Evolutionary conservation across 2,329 filamentous ascomycete genomes (phyloP), one percentile per base, ranked within the genome.

Genomic region (Zymoseptoria pseudotritici): DNA sequence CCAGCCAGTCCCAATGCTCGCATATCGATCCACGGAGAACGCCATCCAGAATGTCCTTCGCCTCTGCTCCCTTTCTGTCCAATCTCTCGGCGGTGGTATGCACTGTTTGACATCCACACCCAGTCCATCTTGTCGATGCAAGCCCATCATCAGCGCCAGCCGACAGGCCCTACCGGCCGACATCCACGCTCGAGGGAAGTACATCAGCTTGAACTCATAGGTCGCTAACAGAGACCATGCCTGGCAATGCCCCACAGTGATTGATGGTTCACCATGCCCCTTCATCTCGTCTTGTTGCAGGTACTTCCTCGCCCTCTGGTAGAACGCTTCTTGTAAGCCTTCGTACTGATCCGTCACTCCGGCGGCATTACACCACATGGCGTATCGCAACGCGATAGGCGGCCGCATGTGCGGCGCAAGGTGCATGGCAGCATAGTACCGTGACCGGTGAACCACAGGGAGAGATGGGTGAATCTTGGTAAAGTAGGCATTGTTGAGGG

Each of bases 171-270:
- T 82, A 21, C 93, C 94, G 2, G 90, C 88, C 66, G 90, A 97
- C 77, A 96, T 85, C 94, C 94, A 97, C 0, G 94, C 94, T 65
- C 94, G 82, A 1, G 94, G 93, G 68, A 97, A 97, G 73, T 91
- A 95, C 90, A 97, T 96, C 82, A 90, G 89, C 76, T 93, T 96
- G 79, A 97, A 97, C 74, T 99, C 94, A 69, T 96, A 97, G 0
- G 83, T 86, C 5, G 86, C 84, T 54, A 95, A 80, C 20, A 97
- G 78, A 24, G 86, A 80, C 82, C 95, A 95, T 1, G 90, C 85
- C 73, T 99, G 94, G 55, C 88, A 89, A 73, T 96, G 90, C 17
- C 88, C 87, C 29, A 97, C 80, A 1, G 88, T 93, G 66, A 97
- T 89, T 72, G 95, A 89, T 65, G 86, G 83, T 74, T 97, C 93